Evolutionary conservation across 257 asterid species (phyloP).

Genomic region (Thymus quinquecostatus): DNA sequence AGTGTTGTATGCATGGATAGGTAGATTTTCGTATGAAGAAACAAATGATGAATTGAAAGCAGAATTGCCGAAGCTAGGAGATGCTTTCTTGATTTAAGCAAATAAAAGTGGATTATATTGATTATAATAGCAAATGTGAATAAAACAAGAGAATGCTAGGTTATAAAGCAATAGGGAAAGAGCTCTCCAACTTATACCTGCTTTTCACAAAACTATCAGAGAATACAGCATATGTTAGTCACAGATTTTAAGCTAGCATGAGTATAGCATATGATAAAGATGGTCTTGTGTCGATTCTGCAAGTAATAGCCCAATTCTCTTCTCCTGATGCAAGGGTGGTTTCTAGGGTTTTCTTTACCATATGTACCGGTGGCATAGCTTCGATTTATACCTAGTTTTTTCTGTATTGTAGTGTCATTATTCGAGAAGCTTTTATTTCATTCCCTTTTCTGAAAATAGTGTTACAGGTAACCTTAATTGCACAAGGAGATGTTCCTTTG

Average conservation of each 20-base stretch:
- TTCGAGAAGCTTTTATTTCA: conserved; percentile 29
- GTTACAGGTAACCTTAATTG: conserved; percentile 91
- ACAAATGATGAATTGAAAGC: background rate
- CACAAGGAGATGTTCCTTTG: conserved; percentile 87
- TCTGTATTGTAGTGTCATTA: conserved; percentile 5
- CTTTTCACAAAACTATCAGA: background rate
- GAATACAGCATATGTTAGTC: background rate
- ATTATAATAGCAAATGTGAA: background rate
- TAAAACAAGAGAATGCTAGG: background rate
- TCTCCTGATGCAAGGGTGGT: background rate
- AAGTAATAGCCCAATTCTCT: background rate
- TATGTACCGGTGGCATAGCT: background rate
- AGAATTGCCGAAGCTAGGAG: background rate
- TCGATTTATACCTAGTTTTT: conserved; percentile 10
- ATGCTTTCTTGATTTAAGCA: background rate
- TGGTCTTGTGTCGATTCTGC: background rate
- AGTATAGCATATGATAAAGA: background rate
- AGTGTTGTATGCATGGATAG: background rate
- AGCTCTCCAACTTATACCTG: background rate
- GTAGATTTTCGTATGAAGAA: background rate
- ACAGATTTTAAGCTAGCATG: background rate
- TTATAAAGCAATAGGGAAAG: background rate
- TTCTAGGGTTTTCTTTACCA: conserved; percentile 6
- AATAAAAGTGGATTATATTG: background rate
- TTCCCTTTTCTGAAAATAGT: conserved; percentile 45